Base-by-base conservation (phyloP, 2,329 filamentous ascomycete species). In the Colletotrichum trifolii region DNA sequence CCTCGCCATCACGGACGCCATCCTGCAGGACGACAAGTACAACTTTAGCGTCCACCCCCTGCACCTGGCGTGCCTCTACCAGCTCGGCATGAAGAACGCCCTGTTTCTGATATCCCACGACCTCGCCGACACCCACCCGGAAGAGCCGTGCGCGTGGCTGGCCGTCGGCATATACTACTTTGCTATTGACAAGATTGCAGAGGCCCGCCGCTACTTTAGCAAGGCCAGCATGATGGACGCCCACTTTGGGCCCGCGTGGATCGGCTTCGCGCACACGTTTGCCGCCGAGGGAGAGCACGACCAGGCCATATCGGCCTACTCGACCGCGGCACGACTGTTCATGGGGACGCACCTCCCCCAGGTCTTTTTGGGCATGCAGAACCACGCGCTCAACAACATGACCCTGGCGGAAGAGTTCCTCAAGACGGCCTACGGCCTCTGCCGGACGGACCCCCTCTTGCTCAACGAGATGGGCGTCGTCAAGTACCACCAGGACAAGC, bases 141-240 rank as follows among this genome's bases (percentile, higher is more conserved):
- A 96, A 64, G 94, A 98, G 77, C 91, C 96, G 1, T 93, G 91
- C 75, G 91, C 94, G 2, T 99, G 96, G 90, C 86, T 99, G 34
- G 96, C 96, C 0, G 95, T 99, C 10, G 96, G 94, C 10, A 91
- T 94, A 36, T 99, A 98, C 82, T 99, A 99, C 78, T 89, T 98
- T 68, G 85, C 91, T 13, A 97, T 94, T 57, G 88, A 89, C 70
- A 94, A 94, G 73, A 93, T 99, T 63, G 91, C 96, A 4, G 96
- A 99, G 78, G 94, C 96, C 9, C 89, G 96, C 10, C 89, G 95
- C 43, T 99, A 96, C 82, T 99, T 99, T 77, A 97, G 93, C 73
- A 99, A 99, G 79, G 92, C 96, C 5, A 97, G 93, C 69, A 91
- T 98, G 83, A 95, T 99, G 90, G 94, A 99, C 74, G 92, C 95